Conservation (phyloP, 345 rosid genomes). For the Pelargonium nanum region DNA sequence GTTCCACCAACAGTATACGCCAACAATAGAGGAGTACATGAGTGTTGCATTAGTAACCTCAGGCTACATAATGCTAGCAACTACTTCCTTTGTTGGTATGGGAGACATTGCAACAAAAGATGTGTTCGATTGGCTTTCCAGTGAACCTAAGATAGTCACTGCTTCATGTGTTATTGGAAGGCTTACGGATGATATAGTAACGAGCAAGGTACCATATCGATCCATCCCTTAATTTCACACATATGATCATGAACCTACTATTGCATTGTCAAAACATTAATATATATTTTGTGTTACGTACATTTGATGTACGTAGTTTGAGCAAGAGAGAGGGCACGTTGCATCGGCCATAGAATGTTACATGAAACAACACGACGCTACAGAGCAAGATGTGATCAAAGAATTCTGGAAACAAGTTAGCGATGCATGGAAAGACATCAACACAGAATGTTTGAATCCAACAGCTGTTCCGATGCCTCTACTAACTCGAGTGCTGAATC, state of each 20-base stretch:
- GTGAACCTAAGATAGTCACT: conserved; percentile 5
- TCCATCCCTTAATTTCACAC: not conserved
- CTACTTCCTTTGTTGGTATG: conserved; percentile 9
- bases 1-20: conserved; percentile 1
- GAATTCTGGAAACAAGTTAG: not conserved
- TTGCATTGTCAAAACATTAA: no score
- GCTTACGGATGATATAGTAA: conserved; percentile 19
- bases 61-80: not conserved
- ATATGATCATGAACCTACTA: no score
- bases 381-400: not conserved
- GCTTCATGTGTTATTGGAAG: conserved; percentile 6
- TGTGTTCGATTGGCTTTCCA: conserved; percentile 13
- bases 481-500: conserved; percentile 6
- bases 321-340: conserved; percentile 11
- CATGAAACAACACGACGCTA: conserved; percentile 4
- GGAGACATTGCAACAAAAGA: conserved; percentile 12
- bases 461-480: not conserved
- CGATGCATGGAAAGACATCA: conserved; percentile 10
- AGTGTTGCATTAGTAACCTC: not conserved
- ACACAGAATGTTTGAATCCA: conserved; percentile 7
- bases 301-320: not conserved
- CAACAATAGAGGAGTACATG: conserved; percentile 16
- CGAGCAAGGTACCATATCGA: conserved; percentile 11
- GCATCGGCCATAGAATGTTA: conserved; percentile 9
- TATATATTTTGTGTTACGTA: not conserved